A percentile compares a stretch with the other conserved stretches of the same genome.
phyloP scores from a whole-genome alignment of 2,329 filamentous ascomycete genomes.

The Chaetomiaceae sp. region DNA sequence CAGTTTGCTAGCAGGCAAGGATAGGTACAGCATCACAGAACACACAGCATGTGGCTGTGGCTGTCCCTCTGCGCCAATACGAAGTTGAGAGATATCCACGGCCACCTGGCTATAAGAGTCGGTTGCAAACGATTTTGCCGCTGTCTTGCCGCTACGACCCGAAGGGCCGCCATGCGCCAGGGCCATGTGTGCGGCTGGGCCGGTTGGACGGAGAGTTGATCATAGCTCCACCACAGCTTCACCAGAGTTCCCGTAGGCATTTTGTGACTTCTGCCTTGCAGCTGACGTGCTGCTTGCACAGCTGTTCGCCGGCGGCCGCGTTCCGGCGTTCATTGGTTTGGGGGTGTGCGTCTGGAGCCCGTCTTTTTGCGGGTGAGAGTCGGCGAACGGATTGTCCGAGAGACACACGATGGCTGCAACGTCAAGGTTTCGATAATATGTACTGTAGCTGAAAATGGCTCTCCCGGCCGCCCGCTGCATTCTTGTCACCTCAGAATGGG shows the following conservation, averaged over 20 bases:
- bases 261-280: no score
- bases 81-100: background rate
- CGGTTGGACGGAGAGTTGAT: no score
- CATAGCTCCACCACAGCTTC: no score
- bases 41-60: background rate
- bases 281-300: background rate
- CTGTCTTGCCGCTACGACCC: no score
- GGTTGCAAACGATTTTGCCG: no score
- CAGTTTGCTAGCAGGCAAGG: background rate
- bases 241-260: no score
- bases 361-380: background rate
- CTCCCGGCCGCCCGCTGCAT: no score
- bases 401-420: background rate
- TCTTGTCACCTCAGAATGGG: no score
- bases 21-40: background rate
- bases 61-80: background rate
- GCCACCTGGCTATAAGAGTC: no score
- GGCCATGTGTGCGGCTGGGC: no score
- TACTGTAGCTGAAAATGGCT: slow-evolving; percentile 8
- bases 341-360: background rate
- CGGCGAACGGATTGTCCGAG: no score
- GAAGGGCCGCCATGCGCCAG: no score
- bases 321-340: background rate
- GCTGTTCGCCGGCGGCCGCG: background rate
- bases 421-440: background rate